Percentiles rank a stretch among this genome's conserved stretches.
phyloP scores from a whole-genome alignment of 1,284 basidiomycete genomes.

The Earliella scabrosa region DNA sequence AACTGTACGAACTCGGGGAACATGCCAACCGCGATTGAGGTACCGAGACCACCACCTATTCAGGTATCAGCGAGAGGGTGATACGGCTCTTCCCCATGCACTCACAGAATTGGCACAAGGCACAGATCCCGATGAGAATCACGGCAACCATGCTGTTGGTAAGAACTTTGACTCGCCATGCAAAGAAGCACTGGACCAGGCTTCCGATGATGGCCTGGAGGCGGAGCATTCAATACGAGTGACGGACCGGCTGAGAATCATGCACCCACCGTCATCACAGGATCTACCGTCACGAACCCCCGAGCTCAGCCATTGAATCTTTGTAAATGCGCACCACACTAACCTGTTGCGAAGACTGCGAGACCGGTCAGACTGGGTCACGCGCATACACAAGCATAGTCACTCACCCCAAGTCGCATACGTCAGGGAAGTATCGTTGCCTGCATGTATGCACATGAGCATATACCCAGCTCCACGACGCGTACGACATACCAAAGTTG shows the following conservation, averaged over 20 bases:
- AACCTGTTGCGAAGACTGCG: slow-evolving; percentile 40
- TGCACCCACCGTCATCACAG: slow-evolving; percentile 37
- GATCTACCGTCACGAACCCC: slow-evolving; percentile 26
- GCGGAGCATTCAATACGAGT: neutral
- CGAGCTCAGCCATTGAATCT: neutral
- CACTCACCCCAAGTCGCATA: slow-evolving; percentile 39
- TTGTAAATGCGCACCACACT: neutral
- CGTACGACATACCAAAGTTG: slow-evolving; percentile 39
- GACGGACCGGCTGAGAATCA: neutral
- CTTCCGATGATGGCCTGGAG: slow-evolving; percentile 42
- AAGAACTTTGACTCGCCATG: slow-evolving; percentile 46
- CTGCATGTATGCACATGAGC: slow-evolving; percentile 16
- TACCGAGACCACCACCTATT: slow-evolving; percentile 38
- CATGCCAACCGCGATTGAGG: slow-evolving; percentile 41
- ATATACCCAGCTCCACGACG: neutral
- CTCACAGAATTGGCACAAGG: slow-evolving; percentile 36
- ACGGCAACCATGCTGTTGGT: slow-evolving; percentile 36
- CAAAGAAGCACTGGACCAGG: slow-evolving; percentile 46
- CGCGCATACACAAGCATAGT: neutral
- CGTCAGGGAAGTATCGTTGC: slow-evolving; percentile 28
- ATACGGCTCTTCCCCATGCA: neutral
- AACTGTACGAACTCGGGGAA: slow-evolving; percentile 39
- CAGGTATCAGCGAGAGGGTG: neutral
- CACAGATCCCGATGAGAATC: slow-evolving; percentile 30
- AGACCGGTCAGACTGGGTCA: neutral